Base-by-base conservation (phyloP, 306 rosid species). In the Cucurbita maxima region DNA sequence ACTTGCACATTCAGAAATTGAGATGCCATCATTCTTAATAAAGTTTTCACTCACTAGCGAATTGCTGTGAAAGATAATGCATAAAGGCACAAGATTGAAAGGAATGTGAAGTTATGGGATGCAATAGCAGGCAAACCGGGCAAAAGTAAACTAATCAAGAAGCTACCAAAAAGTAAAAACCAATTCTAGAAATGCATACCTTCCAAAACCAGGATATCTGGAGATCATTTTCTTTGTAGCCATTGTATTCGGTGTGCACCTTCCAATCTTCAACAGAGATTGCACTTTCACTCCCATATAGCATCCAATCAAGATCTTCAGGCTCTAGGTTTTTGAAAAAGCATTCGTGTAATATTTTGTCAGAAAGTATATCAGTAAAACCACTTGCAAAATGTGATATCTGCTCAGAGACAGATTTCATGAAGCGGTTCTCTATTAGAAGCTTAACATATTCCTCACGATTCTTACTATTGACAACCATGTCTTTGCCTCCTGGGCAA, bases 121-220 rank as follows among this genome's bases (percentile, higher is more conserved):
- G 18, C 12, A 22, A 48, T 10, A 70, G 45, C 74, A 8, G 25
- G 25, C 25, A 70, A 13, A 34, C 41, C 18, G 14, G 4, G 52
- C 25, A 40, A n/a, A 72, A 22, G 22, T 20, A 30, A 40, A 56
- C 30, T 37, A 43, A 57, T 14, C 14, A 13, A 3, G n/a, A 12
- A 48, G 53, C 16, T 48, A 48, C 53, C 12, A 48, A 48, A 48
- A 48, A 12, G 4, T 55, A 78, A 76, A 72, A 73, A 67, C 50
- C 76, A 50, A 55, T 48, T 22, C 73, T 22, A 48, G 53, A 22
- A 76, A 57, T 56, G 80, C 79, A 48, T 90, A 94, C 98, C 97
- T 90, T 88, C 97, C 98, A 94, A 83, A 94, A 94, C 98, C 98
- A 94, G 60, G 74, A 73, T 61, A 94, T 90, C 72, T 94, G 96